Conservation (phyloP, 1,139 yeast genomes). For the Sugiyamaella grinbergsii region DNA sequence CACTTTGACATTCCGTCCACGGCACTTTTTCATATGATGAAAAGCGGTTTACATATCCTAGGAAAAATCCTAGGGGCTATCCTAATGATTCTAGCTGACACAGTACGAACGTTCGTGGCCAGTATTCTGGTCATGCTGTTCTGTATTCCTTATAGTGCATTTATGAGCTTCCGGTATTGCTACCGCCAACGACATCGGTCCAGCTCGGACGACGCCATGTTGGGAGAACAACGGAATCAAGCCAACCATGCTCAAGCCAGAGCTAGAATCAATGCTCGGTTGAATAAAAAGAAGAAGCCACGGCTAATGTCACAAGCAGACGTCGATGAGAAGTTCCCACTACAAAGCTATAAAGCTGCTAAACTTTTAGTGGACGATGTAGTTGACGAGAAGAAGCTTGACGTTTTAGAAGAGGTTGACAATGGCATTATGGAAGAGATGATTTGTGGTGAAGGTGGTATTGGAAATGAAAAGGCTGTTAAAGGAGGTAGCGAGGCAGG, state of each 20-base stretch:
- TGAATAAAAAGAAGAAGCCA: slow-evolving; percentile 37
- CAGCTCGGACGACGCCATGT: slow-evolving; percentile 17
- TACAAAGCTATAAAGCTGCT: slow-evolving; percentile 55
- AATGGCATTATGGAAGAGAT: no score
- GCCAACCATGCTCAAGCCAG: slow-evolving; percentile 27
- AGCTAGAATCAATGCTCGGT: slow-evolving; percentile 23
- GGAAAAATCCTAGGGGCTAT: slow-evolving; percentile 12
- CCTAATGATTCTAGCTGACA: slow-evolving; percentile 27
- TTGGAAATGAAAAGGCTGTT: not conserved
- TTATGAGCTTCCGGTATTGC: slow-evolving; percentile 43
- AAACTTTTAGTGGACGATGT: slow-evolving; percentile 41
- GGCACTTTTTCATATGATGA: slow-evolving; percentile 7
- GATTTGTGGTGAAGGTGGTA: no score
- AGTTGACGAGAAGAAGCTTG: slow-evolving; percentile 31
- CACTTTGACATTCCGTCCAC: not conserved
- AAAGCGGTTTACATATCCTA: slow-evolving; percentile 9
- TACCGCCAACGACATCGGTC: slow-evolving; percentile 37
- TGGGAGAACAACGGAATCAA: slow-evolving; percentile 24
- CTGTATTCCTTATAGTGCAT: slow-evolving; percentile 36
- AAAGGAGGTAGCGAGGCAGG: no score
- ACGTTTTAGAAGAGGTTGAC: not conserved
- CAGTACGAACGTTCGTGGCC: slow-evolving; percentile 29
- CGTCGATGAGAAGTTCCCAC: slow-evolving; percentile 67
- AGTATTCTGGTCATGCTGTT: slow-evolving; percentile 27
- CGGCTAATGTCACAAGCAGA: slow-evolving; percentile 56